A percentile compares a stretch with the other conserved stretches of the same genome.
Conservation (phyloP, 2,329 filamentous ascomycete species). For the Ophiostoma ips region DNA sequence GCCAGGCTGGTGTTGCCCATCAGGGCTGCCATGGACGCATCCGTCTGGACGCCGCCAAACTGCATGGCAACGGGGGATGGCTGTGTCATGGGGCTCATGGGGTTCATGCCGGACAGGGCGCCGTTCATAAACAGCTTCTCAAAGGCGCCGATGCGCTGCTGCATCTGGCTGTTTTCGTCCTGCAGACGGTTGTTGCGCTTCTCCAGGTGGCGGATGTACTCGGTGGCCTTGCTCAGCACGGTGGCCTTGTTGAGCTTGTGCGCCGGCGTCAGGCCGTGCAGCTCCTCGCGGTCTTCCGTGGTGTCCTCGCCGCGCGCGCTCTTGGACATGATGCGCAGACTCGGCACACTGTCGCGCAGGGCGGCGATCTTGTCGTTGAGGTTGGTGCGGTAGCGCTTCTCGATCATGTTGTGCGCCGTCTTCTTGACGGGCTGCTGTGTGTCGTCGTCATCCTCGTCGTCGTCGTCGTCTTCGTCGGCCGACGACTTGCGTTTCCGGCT, state of each 20-base stretch:
- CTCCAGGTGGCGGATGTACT: slow-evolving; percentile 89
- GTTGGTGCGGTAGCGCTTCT: slow-evolving; percentile 92
- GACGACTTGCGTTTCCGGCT: slow-evolving; percentile 59
- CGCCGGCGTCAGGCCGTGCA: slow-evolving; percentile 69
- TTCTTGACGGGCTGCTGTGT: slow-evolving; percentile 58
- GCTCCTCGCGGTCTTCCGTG: slow-evolving; percentile 62
- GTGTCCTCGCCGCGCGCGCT: slow-evolving; percentile 53
- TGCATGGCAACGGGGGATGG: slow-evolving; percentile 36
- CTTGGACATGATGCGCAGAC: slow-evolving; percentile 71
- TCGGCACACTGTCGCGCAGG: slow-evolving; percentile 81
- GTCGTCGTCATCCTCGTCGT: slow-evolving; percentile 45
- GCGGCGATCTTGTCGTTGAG: slow-evolving; percentile 95
- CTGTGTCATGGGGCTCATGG: slow-evolving; percentile 36
- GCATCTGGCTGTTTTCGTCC: slow-evolving; percentile 70
- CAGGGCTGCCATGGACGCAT: slow-evolving; percentile 25
- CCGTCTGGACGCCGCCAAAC: slow-evolving; percentile 28
- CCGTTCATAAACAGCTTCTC: slow-evolving; percentile 68
- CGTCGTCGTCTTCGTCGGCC: slow-evolving; percentile 43
- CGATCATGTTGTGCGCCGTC: slow-evolving; percentile 95
- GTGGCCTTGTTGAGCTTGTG: slow-evolving; percentile 98
- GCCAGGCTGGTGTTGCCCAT: slow-evolving; percentile 24
- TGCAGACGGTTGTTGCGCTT: slow-evolving; percentile 72
- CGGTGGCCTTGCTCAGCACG: slow-evolving; percentile 85
- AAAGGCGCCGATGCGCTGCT: slow-evolving; percentile 60
- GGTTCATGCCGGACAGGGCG: slow-evolving; percentile 46